Evolutionary conservation across 305 asterid genomes (phyloP).

Genomic region (Lippia alba): DNA sequence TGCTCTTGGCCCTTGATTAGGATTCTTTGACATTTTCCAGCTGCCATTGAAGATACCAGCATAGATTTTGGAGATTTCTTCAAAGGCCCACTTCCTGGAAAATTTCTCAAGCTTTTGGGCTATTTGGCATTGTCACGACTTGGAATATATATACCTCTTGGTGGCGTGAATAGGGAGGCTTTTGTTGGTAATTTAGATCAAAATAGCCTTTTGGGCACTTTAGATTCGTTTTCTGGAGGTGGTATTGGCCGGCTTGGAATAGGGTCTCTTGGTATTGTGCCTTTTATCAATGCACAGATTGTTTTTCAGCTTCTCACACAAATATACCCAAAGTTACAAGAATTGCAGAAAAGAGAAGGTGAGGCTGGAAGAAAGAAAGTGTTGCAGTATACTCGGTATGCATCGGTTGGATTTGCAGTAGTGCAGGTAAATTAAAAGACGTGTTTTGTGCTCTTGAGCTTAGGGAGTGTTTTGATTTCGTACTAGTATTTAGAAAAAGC

Average conservation of each 20-base stretch:
- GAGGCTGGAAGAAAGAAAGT: constrained; percentile 97
- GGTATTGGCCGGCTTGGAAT: constrained; percentile 98
- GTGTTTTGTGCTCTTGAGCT: too few species aligned
- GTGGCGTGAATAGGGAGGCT: constrained; percentile 94
- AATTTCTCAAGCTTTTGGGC: constrained; percentile 92
- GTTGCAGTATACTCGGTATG: constrained; percentile 96
- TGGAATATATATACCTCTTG: constrained; percentile 93
- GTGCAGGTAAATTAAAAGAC: constrained; percentile 68
- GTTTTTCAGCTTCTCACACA: constrained; percentile 97
- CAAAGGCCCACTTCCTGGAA: constrained; percentile 96
- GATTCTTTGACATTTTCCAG: constrained; percentile 68
- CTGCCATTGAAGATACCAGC: constrained; percentile 97
- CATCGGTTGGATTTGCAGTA: constrained; percentile 93
- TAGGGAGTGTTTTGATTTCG: too few species aligned
- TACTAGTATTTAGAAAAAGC: too few species aligned
- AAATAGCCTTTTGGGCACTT: constrained; percentile 86
- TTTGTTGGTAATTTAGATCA: constrained; percentile 90
- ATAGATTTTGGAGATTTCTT: constrained; percentile 94
- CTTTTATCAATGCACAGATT: constrained; percentile 94
- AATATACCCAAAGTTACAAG: constrained; percentile 93
- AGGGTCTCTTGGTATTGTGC: constrained; percentile 95
- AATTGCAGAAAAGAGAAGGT: constrained; percentile 92
- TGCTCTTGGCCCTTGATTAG: constrained; percentile 61
- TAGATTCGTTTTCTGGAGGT: constrained; percentile 97
- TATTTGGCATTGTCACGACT: constrained; percentile 86